Evolutionary conservation across 1,284 basidiomycete genomes (phyloP), one percentile per base, ranked within the genome.

Genomic region (Inonotus obliquus): DNA sequence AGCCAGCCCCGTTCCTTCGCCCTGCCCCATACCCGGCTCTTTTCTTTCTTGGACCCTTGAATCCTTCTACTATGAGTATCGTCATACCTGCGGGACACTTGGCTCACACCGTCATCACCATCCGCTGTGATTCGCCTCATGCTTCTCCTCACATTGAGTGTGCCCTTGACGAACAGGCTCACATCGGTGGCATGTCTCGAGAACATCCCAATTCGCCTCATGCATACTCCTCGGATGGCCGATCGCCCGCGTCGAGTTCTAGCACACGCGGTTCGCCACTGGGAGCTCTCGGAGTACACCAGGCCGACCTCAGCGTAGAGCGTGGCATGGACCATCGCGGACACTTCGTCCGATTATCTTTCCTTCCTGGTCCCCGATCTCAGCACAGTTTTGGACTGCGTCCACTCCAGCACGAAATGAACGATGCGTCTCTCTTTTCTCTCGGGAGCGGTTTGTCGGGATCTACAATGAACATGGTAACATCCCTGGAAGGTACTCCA

Each of bases 81-180:
- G 58, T 63, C 54, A 60, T 63, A 19, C 62, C 62, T 45, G 58
- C 62, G 35, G 53, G 48, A 25, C 62, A 63, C 47, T 44, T 63
- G 21, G 45, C 54, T 19, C 58, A 45, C 29, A 63, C 62, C 4
- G 56, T 60, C 54, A 60, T 63, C 58, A 63, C 59, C 19, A 48
- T 63, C 19, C 62, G 62, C 27, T 63, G 47, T 17, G 59, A 60
- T 27, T 38, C 48, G 7, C 51, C 62, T 32, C 51, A 44, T 35
- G 32, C 58, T 23, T 58, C 62, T 23, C 62, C 62, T n/a, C 58
- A 63, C 4, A 63, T 63, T 47, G 62, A 63, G 41, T 63, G 62
- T 47, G 51, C 62, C 17, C 57, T 63, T 54, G 62, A 63, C 47
- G 62, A 63, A 23, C 58, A 63, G 10, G 41, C 62, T 1, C 48